Conservation (phyloP, 163 green algal genomes). For the Chlamydomonas reinhardtii region DNA sequence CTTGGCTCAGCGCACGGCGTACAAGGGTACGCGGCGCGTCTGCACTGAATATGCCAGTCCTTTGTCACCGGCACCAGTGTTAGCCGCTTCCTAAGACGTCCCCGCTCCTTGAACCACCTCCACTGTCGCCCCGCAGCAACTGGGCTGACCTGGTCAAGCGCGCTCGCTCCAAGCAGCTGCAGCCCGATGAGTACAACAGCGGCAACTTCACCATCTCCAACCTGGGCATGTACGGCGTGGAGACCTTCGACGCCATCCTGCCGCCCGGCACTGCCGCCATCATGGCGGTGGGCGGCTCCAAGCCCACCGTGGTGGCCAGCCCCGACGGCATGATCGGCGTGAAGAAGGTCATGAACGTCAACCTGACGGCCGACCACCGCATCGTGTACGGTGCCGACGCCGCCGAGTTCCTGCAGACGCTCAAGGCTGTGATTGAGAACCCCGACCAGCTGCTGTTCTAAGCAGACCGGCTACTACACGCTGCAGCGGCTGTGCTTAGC, state of each 20-base stretch:
- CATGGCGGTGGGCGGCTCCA: conserved; percentile 92
- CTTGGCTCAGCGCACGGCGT: no score
- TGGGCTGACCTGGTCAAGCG: conserved; percentile 96
- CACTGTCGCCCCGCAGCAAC: conserved; percentile 71
- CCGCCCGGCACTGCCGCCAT: conserved; percentile 91
- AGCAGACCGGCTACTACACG: neutral
- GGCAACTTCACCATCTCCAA: conserved; percentile 99
- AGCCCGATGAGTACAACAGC: conserved; percentile 89
- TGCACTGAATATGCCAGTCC: no score
- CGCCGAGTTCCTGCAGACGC: conserved; percentile 93
- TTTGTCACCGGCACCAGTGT: no score
- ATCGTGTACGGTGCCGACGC: conserved; percentile 97
- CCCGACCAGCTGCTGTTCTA: conserved; percentile 72
- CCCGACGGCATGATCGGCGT: conserved; percentile 94
- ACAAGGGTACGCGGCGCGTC: no score
- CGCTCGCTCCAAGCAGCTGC: conserved; percentile 91
- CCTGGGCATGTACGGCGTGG: conserved; percentile 98
- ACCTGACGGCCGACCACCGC: conserved; percentile 97
- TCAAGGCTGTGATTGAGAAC: conserved; percentile 95
- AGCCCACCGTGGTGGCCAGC: conserved; percentile 91
- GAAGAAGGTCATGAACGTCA: conserved; percentile 96
- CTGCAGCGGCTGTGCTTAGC: no score
- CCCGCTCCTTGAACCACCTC: no score
- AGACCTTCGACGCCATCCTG: conserved; percentile 94
- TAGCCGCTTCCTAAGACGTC: no score